Evolutionary conservation across 1,284 basidiomycete species (phyloP).

Genomic region (Amylostereum areolatum): DNA sequence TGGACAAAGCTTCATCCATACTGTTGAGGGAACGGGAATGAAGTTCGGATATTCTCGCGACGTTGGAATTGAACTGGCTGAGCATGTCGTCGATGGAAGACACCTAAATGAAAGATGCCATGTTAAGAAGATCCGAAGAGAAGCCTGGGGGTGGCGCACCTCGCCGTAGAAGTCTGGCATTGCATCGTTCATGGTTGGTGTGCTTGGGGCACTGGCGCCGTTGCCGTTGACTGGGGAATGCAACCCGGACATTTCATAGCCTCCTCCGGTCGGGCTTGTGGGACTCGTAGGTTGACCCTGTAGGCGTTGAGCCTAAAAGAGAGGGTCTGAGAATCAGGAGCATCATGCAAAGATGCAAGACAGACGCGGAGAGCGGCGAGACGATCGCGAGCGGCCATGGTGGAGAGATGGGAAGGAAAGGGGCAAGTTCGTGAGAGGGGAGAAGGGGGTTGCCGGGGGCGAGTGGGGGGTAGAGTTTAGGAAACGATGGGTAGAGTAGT

Average conservation of each 20-base stretch:
- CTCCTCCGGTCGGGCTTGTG: constrained; percentile 12
- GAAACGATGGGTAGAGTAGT: too few relatives aligned
- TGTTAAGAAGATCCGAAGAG: neutral
- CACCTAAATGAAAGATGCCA: constrained; percentile 17
- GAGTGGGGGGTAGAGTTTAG: too few relatives aligned
- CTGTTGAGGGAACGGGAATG: constrained; percentile 55
- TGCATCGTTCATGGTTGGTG: constrained; percentile 17
- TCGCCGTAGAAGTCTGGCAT: constrained; percentile 35
- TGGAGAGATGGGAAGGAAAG: too few relatives aligned
- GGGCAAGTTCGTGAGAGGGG: too few relatives aligned
- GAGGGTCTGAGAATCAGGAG: constrained; percentile 6
- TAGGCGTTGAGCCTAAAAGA: constrained; percentile 29
- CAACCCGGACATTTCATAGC: constrained; percentile 27
- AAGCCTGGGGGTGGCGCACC: constrained; percentile 19
- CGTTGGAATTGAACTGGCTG: constrained; percentile 47
- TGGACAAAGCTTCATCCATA: constrained; percentile 42
- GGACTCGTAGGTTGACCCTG: constrained; percentile 10
- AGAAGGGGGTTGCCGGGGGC: too few relatives aligned
- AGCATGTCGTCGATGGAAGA: constrained; percentile 53
- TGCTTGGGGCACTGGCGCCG: constrained; percentile 13
- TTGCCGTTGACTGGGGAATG: constrained; percentile 17
- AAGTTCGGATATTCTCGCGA: constrained; percentile 51
- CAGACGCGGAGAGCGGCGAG: constrained; percentile 35
- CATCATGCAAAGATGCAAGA: constrained; percentile 4
- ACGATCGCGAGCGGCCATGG: constrained; percentile 16